These are phyloP conservation scores for Lathyrus sativus DNA, from an alignment of 306 rosid genomes.

Conservation along the genomic window DNA sequence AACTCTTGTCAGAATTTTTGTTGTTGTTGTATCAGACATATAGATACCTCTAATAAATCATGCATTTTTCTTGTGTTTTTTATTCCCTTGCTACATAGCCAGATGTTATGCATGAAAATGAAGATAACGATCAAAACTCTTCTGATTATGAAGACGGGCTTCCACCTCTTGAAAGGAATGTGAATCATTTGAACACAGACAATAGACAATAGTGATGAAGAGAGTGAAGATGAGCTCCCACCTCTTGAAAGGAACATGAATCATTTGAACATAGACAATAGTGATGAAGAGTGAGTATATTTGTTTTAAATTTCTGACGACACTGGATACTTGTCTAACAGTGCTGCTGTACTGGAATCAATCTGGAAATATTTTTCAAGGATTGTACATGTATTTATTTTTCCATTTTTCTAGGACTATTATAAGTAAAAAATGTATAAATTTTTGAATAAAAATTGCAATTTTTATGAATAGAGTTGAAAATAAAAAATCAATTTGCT, in stretches of 20 bases:
- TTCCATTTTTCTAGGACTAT: not conserved
- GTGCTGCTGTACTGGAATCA: slow-evolving; percentile 19
- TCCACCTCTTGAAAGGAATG: slow-evolving; percentile 88
- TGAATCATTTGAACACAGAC: slow-evolving; percentile 68
- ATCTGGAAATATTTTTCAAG: not conserved
- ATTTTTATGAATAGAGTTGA: not conserved
- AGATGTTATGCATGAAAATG: slow-evolving; percentile 37
- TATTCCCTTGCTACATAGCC: slow-evolving; percentile 40
- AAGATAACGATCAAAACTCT: slow-evolving; percentile 43
- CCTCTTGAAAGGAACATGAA: slow-evolving; percentile 91
- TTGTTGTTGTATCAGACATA: not conserved
- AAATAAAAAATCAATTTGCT: no score
- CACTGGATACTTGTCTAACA: slow-evolving; percentile 9
- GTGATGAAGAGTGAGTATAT: slow-evolving; percentile 56
- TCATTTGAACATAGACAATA: slow-evolving; percentile 60
- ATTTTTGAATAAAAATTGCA: not conserved
- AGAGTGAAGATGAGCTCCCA: slow-evolving; percentile 76
- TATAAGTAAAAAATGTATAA: not conserved
- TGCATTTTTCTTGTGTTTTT: not conserved
- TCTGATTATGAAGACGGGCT: slow-evolving; percentile 63
- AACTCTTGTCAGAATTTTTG: not conserved
- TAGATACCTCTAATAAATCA: not conserved
- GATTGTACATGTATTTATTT: no score
- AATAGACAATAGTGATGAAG: slow-evolving; percentile 56
- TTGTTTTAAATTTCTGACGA: slow-evolving; percentile 18